Conservation (phyloP, 164 flowering plant genomes). For the Taxillus chinensis region DNA sequence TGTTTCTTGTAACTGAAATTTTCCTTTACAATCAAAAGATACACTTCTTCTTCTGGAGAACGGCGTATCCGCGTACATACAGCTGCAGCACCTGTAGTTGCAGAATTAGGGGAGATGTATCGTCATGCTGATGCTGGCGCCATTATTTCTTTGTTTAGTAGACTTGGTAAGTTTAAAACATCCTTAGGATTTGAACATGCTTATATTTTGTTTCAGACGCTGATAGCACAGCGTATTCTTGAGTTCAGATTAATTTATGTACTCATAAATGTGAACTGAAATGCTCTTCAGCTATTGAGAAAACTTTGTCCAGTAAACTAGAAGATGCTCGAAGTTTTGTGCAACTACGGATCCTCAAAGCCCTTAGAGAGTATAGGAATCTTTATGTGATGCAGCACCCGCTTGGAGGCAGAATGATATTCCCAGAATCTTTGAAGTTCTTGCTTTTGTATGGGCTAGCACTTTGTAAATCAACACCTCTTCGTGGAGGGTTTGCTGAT, state of each 20-base stretch:
- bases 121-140: constrained; percentile 93
- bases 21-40: constrained; percentile 61
- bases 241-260: too few relatives aligned
- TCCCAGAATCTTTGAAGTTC: constrained; percentile 77
- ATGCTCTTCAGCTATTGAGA: constrained; percentile 77
- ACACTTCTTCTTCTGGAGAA: constrained; percentile 96
- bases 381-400: constrained; percentile 95
- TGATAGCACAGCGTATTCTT: too few relatives aligned
- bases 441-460: constrained; percentile 74
- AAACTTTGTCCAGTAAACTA: constrained; percentile 68
- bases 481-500: constrained; percentile 88
- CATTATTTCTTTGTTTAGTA: constrained; percentile 49
- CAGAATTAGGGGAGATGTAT: constrained; percentile 94
- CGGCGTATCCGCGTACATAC: constrained; percentile 98
- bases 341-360: constrained; percentile 67
- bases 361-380: constrained; percentile 87
- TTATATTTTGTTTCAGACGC: too few relatives aligned
- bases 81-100: constrained; percentile 86
- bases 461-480: constrained; percentile 64
- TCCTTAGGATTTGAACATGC: too few relatives aligned
- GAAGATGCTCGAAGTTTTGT: constrained; percentile 76
- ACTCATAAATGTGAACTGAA: not conserved
- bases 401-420: constrained; percentile 79
- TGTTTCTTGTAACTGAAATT: not conserved
- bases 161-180: constrained; percentile 52